These are phyloP conservation scores for Verticillium tricorpus DNA, from an alignment of 2,329 filamentous ascomycete species.

Conservation along the genomic window DNA sequence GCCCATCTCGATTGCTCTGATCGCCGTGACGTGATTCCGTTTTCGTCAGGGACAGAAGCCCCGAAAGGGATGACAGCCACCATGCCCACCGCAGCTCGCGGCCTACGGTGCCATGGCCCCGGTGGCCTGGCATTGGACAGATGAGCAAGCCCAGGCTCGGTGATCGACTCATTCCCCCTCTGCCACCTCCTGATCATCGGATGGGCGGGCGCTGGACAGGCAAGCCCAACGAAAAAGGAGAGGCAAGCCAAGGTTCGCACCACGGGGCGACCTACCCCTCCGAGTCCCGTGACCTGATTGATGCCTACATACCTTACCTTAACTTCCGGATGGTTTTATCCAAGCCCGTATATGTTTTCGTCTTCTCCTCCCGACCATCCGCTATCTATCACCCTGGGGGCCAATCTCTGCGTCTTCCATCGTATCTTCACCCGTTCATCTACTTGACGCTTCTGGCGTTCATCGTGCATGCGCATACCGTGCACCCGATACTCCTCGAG, in stretches of 20 bases:
- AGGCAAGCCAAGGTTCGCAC: background rate
- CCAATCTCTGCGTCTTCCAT: background rate
- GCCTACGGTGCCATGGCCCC: background rate
- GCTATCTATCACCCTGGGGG: background rate
- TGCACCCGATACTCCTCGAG: background rate
- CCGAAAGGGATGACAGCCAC: background rate
- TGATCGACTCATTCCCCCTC: background rate
- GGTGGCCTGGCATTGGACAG: background rate
- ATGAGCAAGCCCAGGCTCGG: background rate
- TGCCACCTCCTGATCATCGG: background rate
- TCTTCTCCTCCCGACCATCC: background rate
- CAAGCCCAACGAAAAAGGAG: background rate
- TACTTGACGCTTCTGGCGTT: background rate
- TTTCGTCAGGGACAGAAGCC: background rate
- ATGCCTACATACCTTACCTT: background rate
- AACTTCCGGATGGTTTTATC: no score
- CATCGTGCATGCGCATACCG: background rate
- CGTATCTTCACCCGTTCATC: background rate
- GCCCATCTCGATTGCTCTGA: background rate
- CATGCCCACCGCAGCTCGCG: background rate
- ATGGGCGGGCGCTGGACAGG: background rate
- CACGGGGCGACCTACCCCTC: background rate
- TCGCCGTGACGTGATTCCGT: background rate
- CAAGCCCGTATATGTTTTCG: background rate
- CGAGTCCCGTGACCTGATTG: background rate